Percentiles rank a stretch among this genome's conserved stretches.
Evolutionary conservation across 129 eudicot species (phyloP).

Genomic region (Chrysanthemum lavandulifolium): DNA sequence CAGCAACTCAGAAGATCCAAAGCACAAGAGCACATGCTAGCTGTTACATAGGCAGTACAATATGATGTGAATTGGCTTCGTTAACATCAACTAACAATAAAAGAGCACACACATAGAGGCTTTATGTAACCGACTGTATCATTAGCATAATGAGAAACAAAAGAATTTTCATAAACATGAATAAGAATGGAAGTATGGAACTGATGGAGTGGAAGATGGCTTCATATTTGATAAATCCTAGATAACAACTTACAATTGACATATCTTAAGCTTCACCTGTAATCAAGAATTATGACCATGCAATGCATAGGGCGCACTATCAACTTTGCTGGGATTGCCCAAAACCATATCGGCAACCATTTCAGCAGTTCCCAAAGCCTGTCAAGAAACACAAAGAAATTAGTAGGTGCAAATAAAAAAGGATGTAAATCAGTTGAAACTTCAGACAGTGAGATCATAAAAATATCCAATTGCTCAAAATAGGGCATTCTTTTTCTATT

Average conservation of each 20-base stretch:
- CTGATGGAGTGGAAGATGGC: constrained; percentile 1
- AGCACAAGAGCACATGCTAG: constrained; percentile 4
- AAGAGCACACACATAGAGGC: background rate
- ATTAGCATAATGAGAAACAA: background rate
- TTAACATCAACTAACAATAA: background rate
- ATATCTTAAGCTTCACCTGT: constrained; percentile 20
- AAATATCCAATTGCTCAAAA: background rate
- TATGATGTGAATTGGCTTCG: constrained; percentile 9
- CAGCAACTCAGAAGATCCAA: constrained; percentile 11
- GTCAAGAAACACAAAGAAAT: constrained; percentile 12
- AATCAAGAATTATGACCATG: constrained; percentile 31
- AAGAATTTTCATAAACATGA: background rate
- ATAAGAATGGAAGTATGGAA: background rate
- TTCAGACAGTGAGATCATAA: background rate
- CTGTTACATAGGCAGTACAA: background rate
- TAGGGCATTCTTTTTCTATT: background rate
- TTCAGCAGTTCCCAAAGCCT: constrained; percentile 98
- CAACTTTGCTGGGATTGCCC: constrained; percentile 58
- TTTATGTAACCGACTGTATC: background rate
- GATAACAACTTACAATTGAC: constrained; percentile 1
- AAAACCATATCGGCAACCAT: constrained; percentile 79
- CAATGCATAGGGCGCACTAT: constrained; percentile 52
- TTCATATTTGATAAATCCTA: background rate
- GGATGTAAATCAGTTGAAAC: background rate
- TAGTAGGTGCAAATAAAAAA: background rate